Base-by-base conservation (phyloP, 2,329 filamentous ascomycete species). In the Rhynchosporium secalis region DNA sequence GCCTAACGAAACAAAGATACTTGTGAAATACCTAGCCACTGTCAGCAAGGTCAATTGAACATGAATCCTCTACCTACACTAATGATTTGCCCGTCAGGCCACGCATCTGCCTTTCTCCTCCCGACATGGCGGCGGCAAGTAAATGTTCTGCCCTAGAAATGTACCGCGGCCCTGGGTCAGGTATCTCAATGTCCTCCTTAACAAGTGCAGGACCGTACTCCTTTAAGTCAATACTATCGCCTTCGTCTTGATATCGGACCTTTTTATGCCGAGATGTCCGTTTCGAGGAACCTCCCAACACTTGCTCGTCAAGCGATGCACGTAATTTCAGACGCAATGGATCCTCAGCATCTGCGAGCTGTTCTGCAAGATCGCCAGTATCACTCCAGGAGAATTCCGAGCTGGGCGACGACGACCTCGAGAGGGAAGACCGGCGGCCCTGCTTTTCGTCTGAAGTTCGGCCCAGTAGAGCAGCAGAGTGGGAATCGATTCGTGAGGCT, bases 61-160 rank as follows among this genome's bases (percentile, higher is more conserved):
- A 58, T 52, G 9, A 36, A 45, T 26, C 51, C 49, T 75, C 65
- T 64, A 76, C 86, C 72, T 85, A 97, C 89, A 99, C 85, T 73
- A 99, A 82, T 78, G 94, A 88, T 81, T 96, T 96, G 79, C 95
- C 95, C 72, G 96, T 96, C 71, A 99, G 85, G 81, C 95, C 95
- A 79, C 95, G 90, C 72, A 92, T 88, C 75, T 89, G 87, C 74
- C 84, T 81, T 70, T 87, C 84, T 68, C 90, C 87, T 75, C 87
- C 87, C 69, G 92, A 87, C 93, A 99, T 97, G 83, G 96, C 89
- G 80, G 82, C 77, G 70, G 89, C 91, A 71, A 98, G 78, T 68
- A 90, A 76, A 73, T 86, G 88, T 76, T 93, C 86, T 67, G 80
- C 83, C 71, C 83, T 83, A 59, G 85, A 83, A 65, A 92, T 86